These are phyloP conservation scores for Tetrastigma voinierianum DNA, from an alignment of 164 flowering plant species.

Conservation along the genomic window DNA sequence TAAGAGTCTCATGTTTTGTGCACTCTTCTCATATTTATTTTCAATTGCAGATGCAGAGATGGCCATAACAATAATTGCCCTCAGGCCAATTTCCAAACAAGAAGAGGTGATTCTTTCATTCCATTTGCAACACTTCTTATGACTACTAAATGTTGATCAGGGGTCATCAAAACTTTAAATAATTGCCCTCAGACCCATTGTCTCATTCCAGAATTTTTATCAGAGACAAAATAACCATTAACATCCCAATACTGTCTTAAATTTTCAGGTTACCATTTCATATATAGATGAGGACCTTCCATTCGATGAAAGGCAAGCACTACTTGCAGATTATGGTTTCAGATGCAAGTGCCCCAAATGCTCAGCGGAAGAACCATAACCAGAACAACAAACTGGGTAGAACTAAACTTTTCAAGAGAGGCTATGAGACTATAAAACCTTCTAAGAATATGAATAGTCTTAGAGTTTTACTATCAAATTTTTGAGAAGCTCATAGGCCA, in stretches of 20 bases:
- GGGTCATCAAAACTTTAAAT: too few species aligned
- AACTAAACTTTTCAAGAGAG: background rate
- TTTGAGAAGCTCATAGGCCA: too few species aligned
- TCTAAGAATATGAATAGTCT: too few species aligned
- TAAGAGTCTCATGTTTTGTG: background rate
- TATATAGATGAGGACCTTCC: slow-evolving; percentile 88
- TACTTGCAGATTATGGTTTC: slow-evolving; percentile 90
- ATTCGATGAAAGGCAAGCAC: slow-evolving; percentile 69
- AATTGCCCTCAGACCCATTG: background rate
- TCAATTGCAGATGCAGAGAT: slow-evolving; percentile 73
- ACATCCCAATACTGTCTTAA: background rate
- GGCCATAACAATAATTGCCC: slow-evolving; percentile 84
- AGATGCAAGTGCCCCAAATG: slow-evolving; percentile 77
- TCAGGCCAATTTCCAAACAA: slow-evolving; percentile 52
- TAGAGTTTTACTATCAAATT: too few species aligned
- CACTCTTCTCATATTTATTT: background rate
- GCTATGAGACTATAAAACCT: background rate
- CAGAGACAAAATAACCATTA: background rate
- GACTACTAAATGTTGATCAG: background rate
- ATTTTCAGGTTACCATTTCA: slow-evolving; percentile 82
- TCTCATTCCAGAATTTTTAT: background rate
- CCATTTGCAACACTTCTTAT: background rate
- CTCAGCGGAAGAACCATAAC: slow-evolving; percentile 33
- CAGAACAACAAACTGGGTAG: background rate
- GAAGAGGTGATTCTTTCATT: slow-evolving; percentile 62